A percentile compares a stretch with the other conserved stretches of the same genome.
These are phyloP conservation scores for Lotus japonicus DNA, from an alignment of 306 rosid species.

Conservation along the genomic window DNA sequence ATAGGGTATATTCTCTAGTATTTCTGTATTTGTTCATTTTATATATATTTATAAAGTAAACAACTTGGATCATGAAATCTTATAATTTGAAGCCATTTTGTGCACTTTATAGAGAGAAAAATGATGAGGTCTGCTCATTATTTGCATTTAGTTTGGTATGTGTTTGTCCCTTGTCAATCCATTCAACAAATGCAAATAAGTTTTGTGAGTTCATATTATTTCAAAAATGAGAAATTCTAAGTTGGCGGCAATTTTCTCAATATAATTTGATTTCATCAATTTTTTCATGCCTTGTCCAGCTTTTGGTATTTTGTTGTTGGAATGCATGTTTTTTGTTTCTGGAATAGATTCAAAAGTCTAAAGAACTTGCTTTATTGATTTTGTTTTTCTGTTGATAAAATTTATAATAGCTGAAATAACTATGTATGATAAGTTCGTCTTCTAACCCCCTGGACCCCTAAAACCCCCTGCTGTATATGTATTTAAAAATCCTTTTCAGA, in stretches of 20 bases:
- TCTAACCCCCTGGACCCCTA: not conserved
- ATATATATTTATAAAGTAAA: not conserved
- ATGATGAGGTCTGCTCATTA: not conserved
- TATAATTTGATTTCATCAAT: not conserved
- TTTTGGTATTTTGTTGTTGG: not conserved
- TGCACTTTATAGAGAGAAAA: not conserved
- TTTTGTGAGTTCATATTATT: slow-evolving; percentile 1
- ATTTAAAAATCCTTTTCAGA: not conserved
- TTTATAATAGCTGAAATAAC: not conserved
- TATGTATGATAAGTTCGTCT: not conserved
- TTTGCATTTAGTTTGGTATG: not conserved
- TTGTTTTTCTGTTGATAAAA: not conserved
- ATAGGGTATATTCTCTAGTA: slow-evolving; percentile 84
- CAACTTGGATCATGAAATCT: not conserved
- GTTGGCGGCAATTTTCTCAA: not conserved
- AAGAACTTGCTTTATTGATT: not conserved
- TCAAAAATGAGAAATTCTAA: not conserved
- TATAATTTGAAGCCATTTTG: not conserved
- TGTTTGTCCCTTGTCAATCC: not conserved
- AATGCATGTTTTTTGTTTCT: not conserved
- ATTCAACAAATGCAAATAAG: not conserved
- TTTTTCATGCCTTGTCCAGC: not conserved
- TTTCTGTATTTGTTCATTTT: not conserved
- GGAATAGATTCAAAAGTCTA: not conserved
- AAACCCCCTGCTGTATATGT: not conserved